Evolutionary conservation across 257 asterid genomes (phyloP).

Genomic region (Anisodus tanguticus): DNA sequence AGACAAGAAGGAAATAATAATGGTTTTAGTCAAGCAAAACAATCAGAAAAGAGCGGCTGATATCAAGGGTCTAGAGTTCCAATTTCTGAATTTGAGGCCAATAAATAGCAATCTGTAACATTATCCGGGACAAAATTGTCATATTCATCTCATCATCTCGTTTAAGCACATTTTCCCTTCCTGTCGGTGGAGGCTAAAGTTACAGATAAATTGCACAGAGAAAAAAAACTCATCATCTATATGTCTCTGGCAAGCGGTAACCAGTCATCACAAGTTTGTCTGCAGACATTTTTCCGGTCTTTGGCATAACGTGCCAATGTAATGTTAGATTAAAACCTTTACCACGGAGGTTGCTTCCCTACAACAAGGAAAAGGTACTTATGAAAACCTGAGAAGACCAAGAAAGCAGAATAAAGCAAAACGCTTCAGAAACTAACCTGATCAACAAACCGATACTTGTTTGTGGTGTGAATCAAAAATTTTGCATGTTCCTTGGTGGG

Average conservation of each 20-base stretch:
- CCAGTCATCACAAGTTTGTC: slow-evolving; percentile 90
- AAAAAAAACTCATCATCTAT: slow-evolving; percentile 50
- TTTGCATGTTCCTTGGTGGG: slow-evolving; percentile 78
- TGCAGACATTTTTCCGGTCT: slow-evolving; percentile 91
- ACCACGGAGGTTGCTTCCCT: slow-evolving; percentile 96
- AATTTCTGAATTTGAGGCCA: slow-evolving; percentile 1
- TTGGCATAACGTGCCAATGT: slow-evolving; percentile 99
- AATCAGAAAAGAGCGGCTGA: neutral
- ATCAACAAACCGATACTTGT: slow-evolving; percentile 83
- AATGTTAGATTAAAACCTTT: slow-evolving; percentile 78
- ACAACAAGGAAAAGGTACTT: neutral
- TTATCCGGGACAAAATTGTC: slow-evolving; percentile 24
- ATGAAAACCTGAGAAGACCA: neutral
- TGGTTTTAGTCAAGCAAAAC: neutral
- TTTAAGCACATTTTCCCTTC: slow-evolving; percentile 30
- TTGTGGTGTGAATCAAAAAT: slow-evolving; percentile 74
- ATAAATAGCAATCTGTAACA: slow-evolving; percentile 20
- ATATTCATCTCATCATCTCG: slow-evolving; percentile 5
- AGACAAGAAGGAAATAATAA: neutral
- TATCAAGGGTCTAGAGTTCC: neutral
- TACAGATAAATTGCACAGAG: slow-evolving; percentile 19
- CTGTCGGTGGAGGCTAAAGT: slow-evolving; percentile 34
- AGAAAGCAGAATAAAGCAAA: neutral
- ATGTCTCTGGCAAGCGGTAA: slow-evolving; percentile 68
- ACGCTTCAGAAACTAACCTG: slow-evolving; percentile 52